Evolutionary conservation across 2,329 filamentous ascomycete genomes (phyloP).

Genomic region (Diaporthe helianthi): DNA sequence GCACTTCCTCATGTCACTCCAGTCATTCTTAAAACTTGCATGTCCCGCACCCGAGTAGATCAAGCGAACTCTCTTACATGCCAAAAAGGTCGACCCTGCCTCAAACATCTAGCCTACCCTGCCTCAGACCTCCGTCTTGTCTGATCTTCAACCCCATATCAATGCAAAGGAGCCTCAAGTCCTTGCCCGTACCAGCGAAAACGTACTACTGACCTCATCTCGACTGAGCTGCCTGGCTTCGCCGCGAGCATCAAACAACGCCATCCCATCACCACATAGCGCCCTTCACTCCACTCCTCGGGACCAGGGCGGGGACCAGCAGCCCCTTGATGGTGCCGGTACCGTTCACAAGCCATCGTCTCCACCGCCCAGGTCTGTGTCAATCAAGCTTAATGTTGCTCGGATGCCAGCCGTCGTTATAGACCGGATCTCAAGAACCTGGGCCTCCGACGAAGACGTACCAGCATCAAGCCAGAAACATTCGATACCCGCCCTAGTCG

Average conservation of each 20-base stretch:
- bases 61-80: conserved; percentile 45
- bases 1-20: conserved; percentile 46
- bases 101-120: conserved; percentile 42
- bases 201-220: conserved; percentile 29
- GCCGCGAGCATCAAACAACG: conserved; percentile 35
- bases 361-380: conserved; percentile 30
- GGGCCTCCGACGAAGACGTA: conserved; percentile 54
- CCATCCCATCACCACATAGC: conserved; percentile 26
- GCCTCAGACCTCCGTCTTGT: conserved; percentile 41
- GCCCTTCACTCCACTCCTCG: conserved; percentile 26
- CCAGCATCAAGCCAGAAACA: conserved; percentile 49
- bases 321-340: conserved; percentile 25
- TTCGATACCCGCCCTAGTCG: conserved; percentile 48
- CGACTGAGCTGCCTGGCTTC: conserved; percentile 28
- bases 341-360: conserved; percentile 18
- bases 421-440: conserved; percentile 59
- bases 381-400: conserved; percentile 53
- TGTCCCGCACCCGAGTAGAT: conserved; percentile 49
- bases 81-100: conserved; percentile 45
- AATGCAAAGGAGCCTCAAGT: conserved; percentile 42
- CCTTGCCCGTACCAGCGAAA: conserved; percentile 34
- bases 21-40: conserved; percentile 54
- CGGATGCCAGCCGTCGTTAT: conserved; percentile 62
- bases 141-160: conserved; percentile 46
- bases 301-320: conserved; percentile 5